Percentiles rank a stretch among this genome's conserved stretches.
phyloP scores from a whole-genome alignment of 2,329 filamentous ascomycete species.

The Aureobasidium sp. region DNA sequence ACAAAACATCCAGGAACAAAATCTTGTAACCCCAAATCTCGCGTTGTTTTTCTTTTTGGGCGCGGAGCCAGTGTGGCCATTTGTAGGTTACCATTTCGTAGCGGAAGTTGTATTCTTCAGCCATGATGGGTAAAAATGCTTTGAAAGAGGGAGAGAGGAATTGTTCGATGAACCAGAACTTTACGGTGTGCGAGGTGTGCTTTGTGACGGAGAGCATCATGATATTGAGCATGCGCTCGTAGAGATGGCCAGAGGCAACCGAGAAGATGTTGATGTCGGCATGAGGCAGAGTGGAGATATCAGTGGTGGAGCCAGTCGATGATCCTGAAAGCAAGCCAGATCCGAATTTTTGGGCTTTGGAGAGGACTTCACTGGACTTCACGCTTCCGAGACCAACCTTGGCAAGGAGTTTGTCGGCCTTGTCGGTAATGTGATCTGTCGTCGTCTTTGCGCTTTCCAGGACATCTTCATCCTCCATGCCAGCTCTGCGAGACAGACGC shows the following conservation, averaged over 20 bases:
- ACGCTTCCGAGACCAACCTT: slow-evolving; percentile 42
- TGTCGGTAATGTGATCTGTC: slow-evolving; percentile 55
- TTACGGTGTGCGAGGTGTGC: slow-evolving; percentile 90
- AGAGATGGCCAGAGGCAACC: slow-evolving; percentile 91
- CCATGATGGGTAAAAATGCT: slow-evolving; percentile 73
- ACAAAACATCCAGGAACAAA: slow-evolving; percentile 92
- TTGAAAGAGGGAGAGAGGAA: slow-evolving; percentile 98
- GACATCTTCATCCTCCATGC: slow-evolving; percentile 79
- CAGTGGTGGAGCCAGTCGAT: slow-evolving; percentile 17
- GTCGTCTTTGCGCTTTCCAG: slow-evolving; percentile 53
- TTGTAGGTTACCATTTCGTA: slow-evolving; percentile 99
- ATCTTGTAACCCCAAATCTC: slow-evolving; percentile 99
- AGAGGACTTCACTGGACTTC: slow-evolving; percentile 36
- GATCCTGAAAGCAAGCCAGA: slow-evolving; percentile 22
- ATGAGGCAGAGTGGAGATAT: slow-evolving; percentile 38
- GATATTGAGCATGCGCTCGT: slow-evolving; percentile 98
- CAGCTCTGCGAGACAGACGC: slow-evolving; percentile 69
- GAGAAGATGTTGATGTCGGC: slow-evolving; percentile 99
- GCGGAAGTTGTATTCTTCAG: slow-evolving; percentile 78
- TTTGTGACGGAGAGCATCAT: slow-evolving; percentile 99
- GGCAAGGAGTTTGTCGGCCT: slow-evolving; percentile 68
- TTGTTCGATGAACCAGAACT: slow-evolving; percentile 99
- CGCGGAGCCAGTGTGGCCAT: slow-evolving; percentile 97
- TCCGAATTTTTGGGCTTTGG: slow-evolving; percentile 38
- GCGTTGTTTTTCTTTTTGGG: slow-evolving; percentile 92